A percentile compares a stretch with the other conserved stretches of the same genome.
Evolutionary conservation across 129 eudicot genomes (phyloP).

Genomic region (Flaveria trinervia): DNA sequence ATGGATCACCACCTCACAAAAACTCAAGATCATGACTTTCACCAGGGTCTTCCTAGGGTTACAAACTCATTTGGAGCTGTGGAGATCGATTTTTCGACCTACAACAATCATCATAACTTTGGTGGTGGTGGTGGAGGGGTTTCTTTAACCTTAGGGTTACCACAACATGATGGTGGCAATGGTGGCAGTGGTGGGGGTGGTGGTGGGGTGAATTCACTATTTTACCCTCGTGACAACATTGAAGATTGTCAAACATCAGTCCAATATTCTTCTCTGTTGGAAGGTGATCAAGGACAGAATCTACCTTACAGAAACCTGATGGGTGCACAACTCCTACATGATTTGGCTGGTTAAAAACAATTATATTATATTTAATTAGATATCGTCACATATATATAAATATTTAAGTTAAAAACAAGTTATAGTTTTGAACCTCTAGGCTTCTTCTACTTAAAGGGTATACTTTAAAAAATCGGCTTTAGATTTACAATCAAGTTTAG

Average conservation of each 20-base stretch:
- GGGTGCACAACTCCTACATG: conserved; percentile 99
- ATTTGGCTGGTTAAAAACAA: conserved; percentile 63
- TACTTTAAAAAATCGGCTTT: conserved; percentile 32
- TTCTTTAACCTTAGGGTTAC: conserved; percentile 89
- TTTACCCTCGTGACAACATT: conserved; percentile 63
- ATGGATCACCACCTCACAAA: conserved; percentile 33
- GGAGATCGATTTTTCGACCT: conserved; percentile 69
- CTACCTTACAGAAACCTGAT: conserved; percentile 85
- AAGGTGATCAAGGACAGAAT: conserved; percentile 68
- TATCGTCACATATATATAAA: conserved; percentile 18
- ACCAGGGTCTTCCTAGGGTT: conserved; percentile 47
- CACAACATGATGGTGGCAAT: conserved; percentile 56
- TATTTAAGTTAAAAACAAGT: conserved; percentile 23
- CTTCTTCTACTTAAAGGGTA: conserved; percentile 29
- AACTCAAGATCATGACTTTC: conserved; percentile 31
- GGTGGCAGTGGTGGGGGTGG: conserved; percentile 24
- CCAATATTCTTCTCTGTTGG: conserved; percentile 77
- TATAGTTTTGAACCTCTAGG: conserved; percentile 27
- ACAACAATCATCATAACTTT: conserved; percentile 45
- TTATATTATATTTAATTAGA: conserved; percentile 25
- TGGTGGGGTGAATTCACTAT: conserved; percentile 68
- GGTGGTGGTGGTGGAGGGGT: conserved; percentile 50
- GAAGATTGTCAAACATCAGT: conserved; percentile 67
- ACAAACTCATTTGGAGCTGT: conserved; percentile 57
- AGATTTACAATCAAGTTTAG: conserved; percentile 30